Conservation (phyloP, 2,329 filamentous ascomycete genomes). For the Fusarium mexicanum region DNA sequence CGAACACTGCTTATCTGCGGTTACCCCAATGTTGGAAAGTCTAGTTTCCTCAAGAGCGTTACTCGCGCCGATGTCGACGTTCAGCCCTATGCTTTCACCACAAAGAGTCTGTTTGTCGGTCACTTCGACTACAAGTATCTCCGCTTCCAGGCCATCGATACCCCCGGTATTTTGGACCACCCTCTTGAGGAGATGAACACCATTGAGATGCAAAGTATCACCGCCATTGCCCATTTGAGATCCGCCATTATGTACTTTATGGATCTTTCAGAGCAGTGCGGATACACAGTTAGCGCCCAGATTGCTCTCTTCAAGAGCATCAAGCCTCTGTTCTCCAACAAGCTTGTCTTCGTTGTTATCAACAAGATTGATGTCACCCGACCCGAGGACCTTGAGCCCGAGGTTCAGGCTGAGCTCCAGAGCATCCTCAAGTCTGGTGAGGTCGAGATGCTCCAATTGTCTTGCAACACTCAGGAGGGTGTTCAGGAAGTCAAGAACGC, state of each 20-base stretch:
- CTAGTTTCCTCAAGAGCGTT: slow-evolving; percentile 91
- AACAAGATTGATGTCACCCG: slow-evolving; percentile 97
- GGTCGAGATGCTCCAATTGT: slow-evolving; percentile 91
- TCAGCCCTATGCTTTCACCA: slow-evolving; percentile 98
- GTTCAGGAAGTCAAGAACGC: slow-evolving; percentile 95
- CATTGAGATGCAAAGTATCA: slow-evolving; percentile 98
- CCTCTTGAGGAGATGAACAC: slow-evolving; percentile 99
- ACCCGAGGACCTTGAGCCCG: slow-evolving; percentile 85
- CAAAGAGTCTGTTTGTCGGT: slow-evolving; percentile 95
- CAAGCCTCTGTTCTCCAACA: slow-evolving; percentile 96
- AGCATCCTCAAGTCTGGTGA: slow-evolving; percentile 84
- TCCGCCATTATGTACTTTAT: slow-evolving; percentile 98
- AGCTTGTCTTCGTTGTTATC: slow-evolving; percentile 94
- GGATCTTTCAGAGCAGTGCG: slow-evolving; percentile 96
- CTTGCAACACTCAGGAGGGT: slow-evolving; percentile 93
- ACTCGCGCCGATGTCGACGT: slow-evolving; percentile 96
- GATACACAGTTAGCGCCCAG: slow-evolving; percentile 91
- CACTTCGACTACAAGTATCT: slow-evolving; percentile 92
- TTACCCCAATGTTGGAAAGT: slow-evolving; percentile 98
- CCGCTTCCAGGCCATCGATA: slow-evolving; percentile 83
- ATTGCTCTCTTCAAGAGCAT: slow-evolving; percentile 96
- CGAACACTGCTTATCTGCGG: slow-evolving; percentile 95
- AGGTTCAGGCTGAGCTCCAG: slow-evolving; percentile 81
- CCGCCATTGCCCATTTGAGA: slow-evolving; percentile 94
- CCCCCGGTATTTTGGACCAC: slow-evolving; percentile 97